These are phyloP conservation scores for Mallotus nudiflorus DNA, from an alignment of 345 rosid genomes.

Conservation along the genomic window DNA sequence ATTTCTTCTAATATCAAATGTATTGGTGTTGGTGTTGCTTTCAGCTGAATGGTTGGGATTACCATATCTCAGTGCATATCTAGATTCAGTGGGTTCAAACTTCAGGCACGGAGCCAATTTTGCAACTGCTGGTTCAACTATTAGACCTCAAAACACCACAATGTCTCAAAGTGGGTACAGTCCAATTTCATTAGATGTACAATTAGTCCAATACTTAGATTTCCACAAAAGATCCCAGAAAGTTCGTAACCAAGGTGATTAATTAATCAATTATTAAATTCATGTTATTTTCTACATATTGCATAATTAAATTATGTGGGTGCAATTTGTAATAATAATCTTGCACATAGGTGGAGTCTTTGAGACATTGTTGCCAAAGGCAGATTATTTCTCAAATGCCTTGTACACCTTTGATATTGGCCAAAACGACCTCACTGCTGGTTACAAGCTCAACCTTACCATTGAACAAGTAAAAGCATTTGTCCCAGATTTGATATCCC, in stretches of 20 bases:
- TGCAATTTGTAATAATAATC: too few relatives aligned
- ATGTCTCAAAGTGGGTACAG: constrained; percentile 58
- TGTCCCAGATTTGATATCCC: constrained; percentile 54
- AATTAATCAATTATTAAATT: background rate
- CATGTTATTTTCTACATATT: background rate
- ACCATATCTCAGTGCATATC: constrained; percentile 54
- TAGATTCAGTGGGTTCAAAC: constrained; percentile 66
- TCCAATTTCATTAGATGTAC: constrained; percentile 71
- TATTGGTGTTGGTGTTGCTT: background rate
- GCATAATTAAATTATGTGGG: too few relatives aligned
- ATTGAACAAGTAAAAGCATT: constrained; percentile 52
- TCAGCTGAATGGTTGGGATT: constrained; percentile 54
- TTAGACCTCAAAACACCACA: constrained; percentile 61
- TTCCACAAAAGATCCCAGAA: constrained; percentile 46
- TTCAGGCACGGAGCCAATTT: constrained; percentile 85
- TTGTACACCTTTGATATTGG: constrained; percentile 68
- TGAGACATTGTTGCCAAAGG: constrained; percentile 44
- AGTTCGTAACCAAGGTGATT: constrained; percentile 43
- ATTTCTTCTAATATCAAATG: too few relatives aligned
- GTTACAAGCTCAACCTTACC: constrained; percentile 63
- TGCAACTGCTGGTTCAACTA: constrained; percentile 76
- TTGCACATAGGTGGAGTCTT: constrained; percentile 2
- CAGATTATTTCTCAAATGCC: constrained; percentile 44
- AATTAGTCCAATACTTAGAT: constrained; percentile 55
- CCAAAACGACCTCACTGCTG: constrained; percentile 70